Base-by-base conservation (phyloP, 208 protist species). In the Leishmania gerbilli region DNA sequence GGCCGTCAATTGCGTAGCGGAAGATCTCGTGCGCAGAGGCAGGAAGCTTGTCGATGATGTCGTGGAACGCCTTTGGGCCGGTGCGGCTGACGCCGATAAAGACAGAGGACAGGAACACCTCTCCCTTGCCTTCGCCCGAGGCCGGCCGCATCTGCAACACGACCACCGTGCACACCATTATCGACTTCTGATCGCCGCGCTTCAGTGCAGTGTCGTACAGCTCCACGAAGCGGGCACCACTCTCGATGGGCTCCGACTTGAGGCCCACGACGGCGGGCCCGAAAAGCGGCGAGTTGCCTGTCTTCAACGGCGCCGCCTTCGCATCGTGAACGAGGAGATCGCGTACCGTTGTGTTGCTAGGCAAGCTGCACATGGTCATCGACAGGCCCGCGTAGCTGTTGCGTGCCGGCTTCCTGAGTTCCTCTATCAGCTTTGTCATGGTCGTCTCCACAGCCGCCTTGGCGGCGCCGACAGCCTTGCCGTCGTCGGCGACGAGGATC, bases 211-310 rank as follows among this genome's bases (percentile, higher is more conserved):
- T 76, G 24, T 88, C 75, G 74, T 84, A 76, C 47, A 87, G 56
- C 79, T 74, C 80, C 19, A 71, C 82, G 64, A 90, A 86, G 60
- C 90, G 83, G 34, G 40, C 77, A 42, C 71, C 74, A 5, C 68
- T 80, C 72, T 80, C 71, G 75, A 89, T 79, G 40, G 49, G 0
- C 80, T 67, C 77, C n/a, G 84, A 77, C 42, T 76, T 79, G 51
- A 88, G 58, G 40, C 86, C 74, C 80, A 91, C 84, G 72, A 91
- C 60, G 56, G 84, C 77, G 27, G 84, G 84, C 69, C 91, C 91
- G 60, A 88, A 92, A 49, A 94, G 80, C 24, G 91, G 91, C 3
- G 89, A 90, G 76, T 82, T 88, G 81, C 84, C 82, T 71, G 84
- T 74, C 71, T 87, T 78, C 77, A 92, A 53, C 42, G 81, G 67